Percentiles rank a stretch among this genome's conserved stretches.
phyloP scores from a whole-genome alignment of 441 rosid species.

The Croton setiger region DNA sequence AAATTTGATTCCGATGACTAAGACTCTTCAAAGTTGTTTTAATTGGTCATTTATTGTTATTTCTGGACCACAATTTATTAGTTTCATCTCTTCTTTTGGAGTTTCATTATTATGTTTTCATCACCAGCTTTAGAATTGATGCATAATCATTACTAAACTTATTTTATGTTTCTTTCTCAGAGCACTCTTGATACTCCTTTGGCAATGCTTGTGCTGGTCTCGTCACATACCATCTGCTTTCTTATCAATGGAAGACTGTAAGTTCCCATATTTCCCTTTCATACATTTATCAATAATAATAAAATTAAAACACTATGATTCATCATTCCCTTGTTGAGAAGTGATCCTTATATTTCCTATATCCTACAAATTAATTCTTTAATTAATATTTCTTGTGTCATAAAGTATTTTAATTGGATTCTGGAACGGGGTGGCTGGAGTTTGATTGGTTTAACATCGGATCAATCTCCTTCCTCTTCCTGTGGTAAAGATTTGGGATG shows the following conservation, averaged over 20 bases:
- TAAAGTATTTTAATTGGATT: background rate
- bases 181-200: constrained; percentile 66
- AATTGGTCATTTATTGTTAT: background rate
- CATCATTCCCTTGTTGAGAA: background rate
- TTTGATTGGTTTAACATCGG: background rate
- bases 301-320: too few species aligned
- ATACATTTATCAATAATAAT: background rate
- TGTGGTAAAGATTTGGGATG: background rate
- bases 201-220: constrained; percentile 46
- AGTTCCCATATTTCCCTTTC: constrained; percentile 20
- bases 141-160: constrained; percentile 10
- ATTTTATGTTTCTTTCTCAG: constrained; percentile 37
- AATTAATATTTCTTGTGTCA: too few species aligned
- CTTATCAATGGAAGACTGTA: constrained; percentile 32
- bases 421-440: background rate
- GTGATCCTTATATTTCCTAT: background rate
- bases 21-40: background rate
- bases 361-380: background rate
- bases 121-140: background rate
- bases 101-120: background rate
- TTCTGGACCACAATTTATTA: background rate
- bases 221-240: constrained; percentile 43
- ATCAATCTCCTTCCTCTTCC: background rate
- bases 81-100: background rate
- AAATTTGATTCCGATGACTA: background rate